A percentile compares a stretch with the other conserved stretches of the same genome.
Conservation (phyloP, 2,329 filamentous ascomycete genomes). For the Juglanconis juglandina region DNA sequence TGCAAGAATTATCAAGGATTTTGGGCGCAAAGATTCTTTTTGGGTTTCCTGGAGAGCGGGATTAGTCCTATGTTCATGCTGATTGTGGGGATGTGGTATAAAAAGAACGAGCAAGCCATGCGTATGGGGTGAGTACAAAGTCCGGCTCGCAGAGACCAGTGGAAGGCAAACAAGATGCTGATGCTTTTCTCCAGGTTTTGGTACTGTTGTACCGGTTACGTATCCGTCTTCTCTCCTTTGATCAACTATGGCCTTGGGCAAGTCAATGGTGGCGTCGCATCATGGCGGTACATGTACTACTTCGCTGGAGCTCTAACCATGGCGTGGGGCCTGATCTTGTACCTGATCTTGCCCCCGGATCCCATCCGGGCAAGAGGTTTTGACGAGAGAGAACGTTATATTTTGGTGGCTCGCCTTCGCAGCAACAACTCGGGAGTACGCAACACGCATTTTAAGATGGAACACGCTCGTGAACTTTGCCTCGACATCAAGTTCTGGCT, state of each 20-base stretch:
- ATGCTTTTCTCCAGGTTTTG: slow-evolving; percentile 24
- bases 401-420: slow-evolving; percentile 21
- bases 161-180: too few species aligned
- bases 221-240: slow-evolving; percentile 41
- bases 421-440: slow-evolving; percentile 22
- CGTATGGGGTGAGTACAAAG: slow-evolving; percentile 26
- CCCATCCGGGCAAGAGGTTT: slow-evolving; percentile 33
- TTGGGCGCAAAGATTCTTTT: slow-evolving; percentile 48
- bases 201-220: slow-evolving; percentile 43
- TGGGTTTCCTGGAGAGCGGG: slow-evolving; percentile 53
- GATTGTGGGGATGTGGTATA: slow-evolving; percentile 43
- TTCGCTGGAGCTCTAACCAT: slow-evolving; percentile 39
- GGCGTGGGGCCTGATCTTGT: slow-evolving; percentile 30
- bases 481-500: slow-evolving; percentile 25
- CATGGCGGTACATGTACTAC: slow-evolving; percentile 42
- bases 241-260: slow-evolving; percentile 47
- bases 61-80: slow-evolving; percentile 57
- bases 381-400: slow-evolving; percentile 18
- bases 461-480: slow-evolving; percentile 19
- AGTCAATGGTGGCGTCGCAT: slow-evolving; percentile 34
- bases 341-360: slow-evolving; percentile 19
- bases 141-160: neutral
- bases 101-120: slow-evolving; percentile 38
- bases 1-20: slow-evolving; percentile 36
- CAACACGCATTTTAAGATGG: slow-evolving; percentile 22